These are phyloP conservation scores for Flammula alnicola DNA, from an alignment of 1,284 basidiomycete genomes.

Conservation along the genomic window DNA sequence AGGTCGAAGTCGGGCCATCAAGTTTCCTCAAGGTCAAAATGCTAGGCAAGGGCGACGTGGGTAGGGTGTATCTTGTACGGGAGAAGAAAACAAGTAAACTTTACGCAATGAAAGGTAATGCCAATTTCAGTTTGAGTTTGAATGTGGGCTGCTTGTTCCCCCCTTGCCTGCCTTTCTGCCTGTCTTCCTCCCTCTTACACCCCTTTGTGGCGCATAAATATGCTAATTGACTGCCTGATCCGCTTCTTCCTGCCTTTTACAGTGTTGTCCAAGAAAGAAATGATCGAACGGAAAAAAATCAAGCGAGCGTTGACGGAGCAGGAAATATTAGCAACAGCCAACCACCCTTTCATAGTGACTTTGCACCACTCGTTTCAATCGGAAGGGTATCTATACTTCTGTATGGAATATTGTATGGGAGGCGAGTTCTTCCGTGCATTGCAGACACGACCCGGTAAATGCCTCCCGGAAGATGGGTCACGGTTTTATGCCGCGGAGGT, in stretches of 20 bases:
- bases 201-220: slow-evolving; percentile 32
- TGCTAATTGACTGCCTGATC: slow-evolving; percentile 40
- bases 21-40: slow-evolving; percentile 96
- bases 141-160: slow-evolving; percentile 11
- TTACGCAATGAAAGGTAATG: slow-evolving; percentile 94
- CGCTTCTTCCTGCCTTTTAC: slow-evolving; percentile 36
- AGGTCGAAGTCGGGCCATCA: slow-evolving; percentile 90
- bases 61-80: slow-evolving; percentile 93
- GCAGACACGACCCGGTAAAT: slow-evolving; percentile 94
- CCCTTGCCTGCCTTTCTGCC: slow-evolving; percentile 11
- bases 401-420: slow-evolving; percentile 99
- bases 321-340: slow-evolving; percentile 94
- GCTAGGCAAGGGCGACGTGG: slow-evolving; percentile 95
- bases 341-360: slow-evolving; percentile 98
- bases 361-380: slow-evolving; percentile 98
- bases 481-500: slow-evolving; percentile 99
- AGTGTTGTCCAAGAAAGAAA: slow-evolving; percentile 95
- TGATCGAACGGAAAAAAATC: slow-evolving; percentile 98
- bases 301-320: slow-evolving; percentile 96
- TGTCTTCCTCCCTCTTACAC: slow-evolving; percentile 15
- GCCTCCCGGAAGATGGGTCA: slow-evolving; percentile 93
- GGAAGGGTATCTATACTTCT: slow-evolving; percentile 96
- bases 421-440: slow-evolving; percentile 98
- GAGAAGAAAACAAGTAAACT: slow-evolving; percentile 95
- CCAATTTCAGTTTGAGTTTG: slow-evolving; percentile 27